Conservation (phyloP, 148 eudicot genomes). For the Amaranthus hypochondriacus region DNA sequence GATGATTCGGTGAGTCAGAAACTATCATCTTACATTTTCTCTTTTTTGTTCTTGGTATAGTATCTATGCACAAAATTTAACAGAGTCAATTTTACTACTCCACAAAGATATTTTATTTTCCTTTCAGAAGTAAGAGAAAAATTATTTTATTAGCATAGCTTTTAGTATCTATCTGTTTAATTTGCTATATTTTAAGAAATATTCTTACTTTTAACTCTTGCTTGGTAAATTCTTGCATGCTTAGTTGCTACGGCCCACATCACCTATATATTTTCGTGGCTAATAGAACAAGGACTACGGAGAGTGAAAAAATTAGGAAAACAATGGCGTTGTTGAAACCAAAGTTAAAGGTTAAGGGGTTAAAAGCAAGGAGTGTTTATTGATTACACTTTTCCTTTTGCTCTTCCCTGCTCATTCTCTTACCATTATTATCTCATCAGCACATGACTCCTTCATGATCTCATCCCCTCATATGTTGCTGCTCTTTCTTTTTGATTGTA, state of each 20-base stretch:
- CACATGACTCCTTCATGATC: not conserved
- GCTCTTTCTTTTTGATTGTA: not conserved
- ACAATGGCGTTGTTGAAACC: not conserved
- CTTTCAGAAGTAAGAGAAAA: not conserved
- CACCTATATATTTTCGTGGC: not conserved
- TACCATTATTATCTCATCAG: not conserved
- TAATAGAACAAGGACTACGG: not conserved
- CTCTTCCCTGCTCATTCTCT: not conserved
- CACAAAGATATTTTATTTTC: not conserved
- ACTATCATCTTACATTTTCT: not conserved
- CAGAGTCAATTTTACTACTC: not conserved
- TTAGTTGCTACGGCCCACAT: not conserved
- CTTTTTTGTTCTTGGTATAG: not conserved
- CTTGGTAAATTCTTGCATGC: not conserved
- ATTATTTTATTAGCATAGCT: not conserved
- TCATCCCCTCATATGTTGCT: not conserved
- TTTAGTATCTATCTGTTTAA: too few relatives aligned
- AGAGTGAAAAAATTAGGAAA: not conserved
- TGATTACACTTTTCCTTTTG: not conserved
- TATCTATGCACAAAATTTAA: not conserved
- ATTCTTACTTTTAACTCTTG: too few relatives aligned
- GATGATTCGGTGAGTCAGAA: conserved; percentile 61
- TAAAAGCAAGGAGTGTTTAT: too few relatives aligned
- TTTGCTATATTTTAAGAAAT: too few relatives aligned
- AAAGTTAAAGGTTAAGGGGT: not conserved